Base-by-base conservation (phyloP, 2,329 filamentous ascomycete species). In the Chrysoporthe cubensis region DNA sequence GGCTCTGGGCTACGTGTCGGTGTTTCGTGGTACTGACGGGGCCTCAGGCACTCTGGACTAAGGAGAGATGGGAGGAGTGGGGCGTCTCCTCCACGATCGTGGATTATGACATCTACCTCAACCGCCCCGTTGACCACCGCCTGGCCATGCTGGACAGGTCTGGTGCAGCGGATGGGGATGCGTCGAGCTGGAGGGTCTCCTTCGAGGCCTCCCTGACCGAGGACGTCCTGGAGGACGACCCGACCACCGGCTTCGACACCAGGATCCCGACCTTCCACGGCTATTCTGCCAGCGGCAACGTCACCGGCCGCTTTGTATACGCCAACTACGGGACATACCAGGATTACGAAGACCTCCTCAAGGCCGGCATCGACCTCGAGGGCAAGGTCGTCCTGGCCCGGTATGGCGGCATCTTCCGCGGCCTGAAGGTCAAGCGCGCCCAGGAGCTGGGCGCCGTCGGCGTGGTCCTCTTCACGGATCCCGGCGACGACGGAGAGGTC, bases 171-270 rank as follows among this genome's bases (percentile, higher is more conserved):
- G 72, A 71, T 42, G 18, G 5, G 4, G 73, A 76, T 37, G 73
- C 78, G 0, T 73, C 76, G 14, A 73, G 75, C 3, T 90, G 88
- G 83, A 84, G 87, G 64, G 84, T 94, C 40, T 84, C 86, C n/a
- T 97, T 90, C 74, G 89, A 94, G 75, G 95, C 94, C 0, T 90
- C 88, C 1, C 80, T 98, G 52, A 88, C 92, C 73, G 96, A 99
- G 78, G 93, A 97, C 75, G 85, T 95, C 1, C 81, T 98, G 5
- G 85, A 93, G 0, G 90, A 97, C 64, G 96, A 99, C 76, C 86
- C 89, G 3, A 96, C 94, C 0, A 93, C 89, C 21, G 86, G 88
- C 32, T 82, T 93, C 58, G 79, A 86, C 11, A 86, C 94, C 74
- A 85, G 93, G 42, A 86, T 98, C 34, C 92, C 92, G 6, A 92